Evolutionary conservation across 2,329 filamentous ascomycete species (phyloP), one percentile per base, ranked within the genome.

Genomic region (Ascochyta pisi): DNA sequence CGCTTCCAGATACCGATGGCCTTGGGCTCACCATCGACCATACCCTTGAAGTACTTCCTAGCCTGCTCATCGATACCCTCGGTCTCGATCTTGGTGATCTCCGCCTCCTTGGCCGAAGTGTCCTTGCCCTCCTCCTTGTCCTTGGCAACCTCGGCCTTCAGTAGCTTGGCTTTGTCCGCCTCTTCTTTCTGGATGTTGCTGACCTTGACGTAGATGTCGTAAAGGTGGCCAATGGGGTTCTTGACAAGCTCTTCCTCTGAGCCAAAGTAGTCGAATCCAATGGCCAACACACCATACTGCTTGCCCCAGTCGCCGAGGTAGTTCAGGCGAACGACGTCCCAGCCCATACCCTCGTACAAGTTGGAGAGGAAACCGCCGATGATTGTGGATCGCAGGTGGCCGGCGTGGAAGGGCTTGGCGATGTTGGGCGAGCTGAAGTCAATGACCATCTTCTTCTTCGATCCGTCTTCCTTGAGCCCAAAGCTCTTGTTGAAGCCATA

Each of bases 361-460:
- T 91, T 91, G 22, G 86, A 80, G 19, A 92, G 76, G 73, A 90
- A 91, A 27, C 87, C 87, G 39, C 89, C 89, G 53, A 92, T 89
- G 61, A 92, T 90, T 46, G 89, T 92, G 68, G 87, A 90, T 66
- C 89, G 83, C 64, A 92, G 79, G 77, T 93, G 89, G 6, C 87
- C 87, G 22, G 87, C 88, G 69, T 90, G 87, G 76, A 92, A 92
- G 22, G 88, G 90, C 77, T 94, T 94, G 41, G 91, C 91, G 57
- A 95, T 92, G 73, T 95, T 95, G 46, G 91, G 91, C 7, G 89
- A 92, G 7, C 89, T 92, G 76, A 94, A 95, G 70, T 95, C 91
- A 66, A 95, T 84, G 47, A 95, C 84, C 40, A 88, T 82, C 67
- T 83, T 84, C 81, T 91, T 91, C 69, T 91, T 83, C 22, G 80